phyloP scores from a whole-genome alignment of 1,139 yeast genomes.

The Kazachstania sp. region DNA sequence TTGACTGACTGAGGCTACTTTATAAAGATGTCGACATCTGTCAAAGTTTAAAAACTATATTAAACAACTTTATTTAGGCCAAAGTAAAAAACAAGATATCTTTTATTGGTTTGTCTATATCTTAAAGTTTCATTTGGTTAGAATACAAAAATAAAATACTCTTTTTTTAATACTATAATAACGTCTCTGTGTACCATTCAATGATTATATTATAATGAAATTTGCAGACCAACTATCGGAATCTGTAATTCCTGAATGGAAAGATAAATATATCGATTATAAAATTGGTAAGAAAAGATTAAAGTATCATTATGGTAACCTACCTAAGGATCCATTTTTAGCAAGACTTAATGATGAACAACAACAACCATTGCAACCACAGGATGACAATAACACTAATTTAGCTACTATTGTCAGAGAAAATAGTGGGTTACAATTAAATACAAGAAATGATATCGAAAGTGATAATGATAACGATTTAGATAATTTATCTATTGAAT shows the following conservation, averaged over 20 bases:
- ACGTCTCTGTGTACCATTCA: not conserved
- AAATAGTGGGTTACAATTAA: not conserved
- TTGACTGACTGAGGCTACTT: no score
- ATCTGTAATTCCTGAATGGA: conserved; percentile 78
- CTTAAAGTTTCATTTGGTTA: no score
- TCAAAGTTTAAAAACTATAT: no score
- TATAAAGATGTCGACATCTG: no score
- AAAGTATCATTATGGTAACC: conserved; percentile 27
- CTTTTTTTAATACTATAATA: not conserved
- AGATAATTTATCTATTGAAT: conserved; percentile 2
- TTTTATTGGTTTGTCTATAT: not conserved
- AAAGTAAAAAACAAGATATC: no score
- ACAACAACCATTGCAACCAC: not conserved
- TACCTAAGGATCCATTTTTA: conserved; percentile 8
- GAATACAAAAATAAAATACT: not conserved
- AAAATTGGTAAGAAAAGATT: conserved; percentile 55
- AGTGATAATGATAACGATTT: conserved; percentile 8
- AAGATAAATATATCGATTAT: conserved; percentile 70
- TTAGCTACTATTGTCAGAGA: not conserved
- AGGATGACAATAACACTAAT: not conserved
- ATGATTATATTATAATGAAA: conserved; percentile 36
- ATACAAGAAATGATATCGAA: not conserved
- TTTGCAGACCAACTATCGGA: conserved; percentile 52
- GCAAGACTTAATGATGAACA: not conserved
- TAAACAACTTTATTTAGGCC: no score